phyloP scores from a whole-genome alignment of 345 rosid species.

The Arabis hirsuta region DNA sequence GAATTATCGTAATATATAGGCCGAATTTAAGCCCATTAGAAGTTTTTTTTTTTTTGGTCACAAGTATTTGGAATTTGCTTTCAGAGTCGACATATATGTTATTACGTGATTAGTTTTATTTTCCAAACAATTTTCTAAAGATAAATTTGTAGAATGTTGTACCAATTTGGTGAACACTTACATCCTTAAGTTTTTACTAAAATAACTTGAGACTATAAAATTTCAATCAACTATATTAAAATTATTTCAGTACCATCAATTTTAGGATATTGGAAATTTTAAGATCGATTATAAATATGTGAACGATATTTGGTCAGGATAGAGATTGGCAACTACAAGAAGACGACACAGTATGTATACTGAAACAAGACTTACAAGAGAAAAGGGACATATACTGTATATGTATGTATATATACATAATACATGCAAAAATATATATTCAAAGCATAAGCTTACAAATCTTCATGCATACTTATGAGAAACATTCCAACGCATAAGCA shows the following conservation, averaged over 20 bases:
- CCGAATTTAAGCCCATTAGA: too few species aligned
- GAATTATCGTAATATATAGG: neutral
- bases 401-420: neutral
- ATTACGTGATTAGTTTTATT: too few species aligned
- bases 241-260: neutral
- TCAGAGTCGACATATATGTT: too few species aligned
- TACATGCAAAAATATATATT: neutral
- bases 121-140: too few species aligned
- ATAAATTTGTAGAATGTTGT: too few species aligned
- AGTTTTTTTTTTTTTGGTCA: too few species aligned
- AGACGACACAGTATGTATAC: slow-evolving; percentile 13
- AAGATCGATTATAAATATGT: neutral
- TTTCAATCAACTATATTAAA: neutral
- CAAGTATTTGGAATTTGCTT: too few species aligned
- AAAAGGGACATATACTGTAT: slow-evolving; percentile 4
- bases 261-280: neutral
- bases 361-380: slow-evolving; percentile 21
- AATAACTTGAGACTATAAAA: neutral
- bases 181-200: neutral
- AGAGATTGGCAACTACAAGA: slow-evolving; percentile 16
- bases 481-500: slow-evolving; percentile 32
- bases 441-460: slow-evolving; percentile 31
- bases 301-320: slow-evolving; percentile 13
- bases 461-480: slow-evolving; percentile 17
- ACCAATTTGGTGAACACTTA: neutral